phyloP scores from a whole-genome alignment of 169 alveolate genomes.

The Cryptosporidium felis region DNA sequence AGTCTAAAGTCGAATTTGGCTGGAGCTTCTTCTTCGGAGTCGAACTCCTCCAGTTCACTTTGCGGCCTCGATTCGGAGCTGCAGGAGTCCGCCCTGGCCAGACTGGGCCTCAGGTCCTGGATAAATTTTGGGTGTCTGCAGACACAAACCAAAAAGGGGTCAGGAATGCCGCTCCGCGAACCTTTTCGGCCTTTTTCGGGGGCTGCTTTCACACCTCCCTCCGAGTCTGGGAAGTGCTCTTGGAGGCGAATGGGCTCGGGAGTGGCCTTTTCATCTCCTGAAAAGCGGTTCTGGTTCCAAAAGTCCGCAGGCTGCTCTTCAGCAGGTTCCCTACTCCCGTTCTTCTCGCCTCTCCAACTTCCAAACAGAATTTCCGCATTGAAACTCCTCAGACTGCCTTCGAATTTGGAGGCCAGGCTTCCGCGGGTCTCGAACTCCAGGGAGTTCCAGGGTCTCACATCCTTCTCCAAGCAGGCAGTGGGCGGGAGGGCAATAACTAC shows the following conservation, averaged over 20 bases:
- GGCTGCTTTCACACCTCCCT: no score
- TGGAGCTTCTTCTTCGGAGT: slow-evolving; percentile 8
- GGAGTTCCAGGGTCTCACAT: slow-evolving; percentile 27
- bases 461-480: not conserved
- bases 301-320: no score
- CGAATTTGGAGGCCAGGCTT: not conserved
- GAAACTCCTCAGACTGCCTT: not conserved
- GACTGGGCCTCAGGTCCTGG: no score
- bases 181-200: no score
- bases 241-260: no score
- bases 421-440: not conserved
- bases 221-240: no score
- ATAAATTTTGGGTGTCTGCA: not conserved
- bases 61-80: not conserved
- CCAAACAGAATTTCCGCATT: not conserved
- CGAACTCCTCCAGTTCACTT: not conserved
- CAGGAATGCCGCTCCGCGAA: no score
- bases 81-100: not conserved
- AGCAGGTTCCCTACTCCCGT: no score
- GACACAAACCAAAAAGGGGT: not conserved
- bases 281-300: no score
- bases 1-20: not conserved
- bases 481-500: slow-evolving; percentile 50
- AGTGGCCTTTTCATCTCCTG: no score
- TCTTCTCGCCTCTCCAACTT: no score